Conservation (phyloP, 2,329 filamentous ascomycete species). For the Zymoseptoria pseudotritici region DNA sequence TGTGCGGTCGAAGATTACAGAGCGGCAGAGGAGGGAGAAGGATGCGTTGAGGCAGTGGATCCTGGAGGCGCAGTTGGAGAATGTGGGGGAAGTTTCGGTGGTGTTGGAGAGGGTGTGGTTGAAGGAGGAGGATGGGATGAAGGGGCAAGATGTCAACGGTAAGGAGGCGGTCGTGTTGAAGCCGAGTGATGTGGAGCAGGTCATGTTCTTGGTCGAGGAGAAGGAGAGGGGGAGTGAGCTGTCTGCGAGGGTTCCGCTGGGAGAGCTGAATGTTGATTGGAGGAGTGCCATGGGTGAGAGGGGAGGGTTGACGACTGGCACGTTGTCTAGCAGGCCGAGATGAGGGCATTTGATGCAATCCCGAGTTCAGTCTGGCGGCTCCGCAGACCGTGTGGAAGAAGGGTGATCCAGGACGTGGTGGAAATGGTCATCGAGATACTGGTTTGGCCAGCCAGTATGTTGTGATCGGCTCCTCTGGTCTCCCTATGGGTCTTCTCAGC, state of each 20-base stretch:
- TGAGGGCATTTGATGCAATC: constrained; percentile 5
- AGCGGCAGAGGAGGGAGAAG: constrained; percentile 37
- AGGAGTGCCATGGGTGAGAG: constrained; percentile 80
- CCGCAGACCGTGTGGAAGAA: not conserved
- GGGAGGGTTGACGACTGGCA: constrained; percentile 81
- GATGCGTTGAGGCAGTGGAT: constrained; percentile 52
- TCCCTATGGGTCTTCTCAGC: not conserved
- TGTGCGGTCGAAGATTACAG: constrained; percentile 80
- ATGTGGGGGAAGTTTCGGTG: constrained; percentile 77
- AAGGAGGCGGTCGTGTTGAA: constrained; percentile 42
- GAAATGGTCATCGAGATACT: not conserved
- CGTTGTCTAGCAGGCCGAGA: constrained; percentile 35
- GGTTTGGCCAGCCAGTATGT: not conserved
- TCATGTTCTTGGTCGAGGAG: constrained; percentile 56
- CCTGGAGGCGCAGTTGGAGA: constrained; percentile 91
- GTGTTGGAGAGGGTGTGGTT: constrained; percentile 56
- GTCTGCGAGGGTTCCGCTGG: constrained; percentile 56
- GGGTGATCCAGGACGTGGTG: not conserved
- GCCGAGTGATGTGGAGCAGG: constrained; percentile 57
- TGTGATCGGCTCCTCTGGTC: not conserved
- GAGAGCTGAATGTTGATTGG: constrained; percentile 82
- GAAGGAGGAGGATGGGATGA: constrained; percentile 23
- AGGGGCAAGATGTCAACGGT: constrained; percentile 18
- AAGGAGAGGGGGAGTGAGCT: constrained; percentile 37
- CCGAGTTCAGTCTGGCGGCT: not conserved